A percentile compares a stretch with the other conserved stretches of the same genome.
Evolutionary conservation across 2,329 filamentous ascomycete species (phyloP).

Genomic region (Beauveria varroae): DNA sequence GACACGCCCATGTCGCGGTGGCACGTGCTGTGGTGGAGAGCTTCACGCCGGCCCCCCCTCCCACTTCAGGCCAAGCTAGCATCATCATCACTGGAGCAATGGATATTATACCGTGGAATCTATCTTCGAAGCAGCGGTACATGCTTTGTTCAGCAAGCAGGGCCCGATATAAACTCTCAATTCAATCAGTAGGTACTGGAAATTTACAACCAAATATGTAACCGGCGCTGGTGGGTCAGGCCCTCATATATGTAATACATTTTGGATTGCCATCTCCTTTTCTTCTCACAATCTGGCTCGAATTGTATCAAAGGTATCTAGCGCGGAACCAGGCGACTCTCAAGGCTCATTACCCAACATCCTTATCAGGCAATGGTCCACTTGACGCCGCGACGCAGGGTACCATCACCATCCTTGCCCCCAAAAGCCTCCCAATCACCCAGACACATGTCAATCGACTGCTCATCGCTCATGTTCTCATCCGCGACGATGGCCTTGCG

Average conservation of each 20-base stretch:
- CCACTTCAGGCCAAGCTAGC: not conserved
- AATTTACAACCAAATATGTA: no score
- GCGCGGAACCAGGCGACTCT: no score
- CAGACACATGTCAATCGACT: slow-evolving; percentile 14
- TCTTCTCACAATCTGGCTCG: slow-evolving; percentile 20
- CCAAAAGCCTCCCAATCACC: slow-evolving; percentile 12
- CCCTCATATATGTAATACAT: not conserved
- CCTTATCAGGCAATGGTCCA: slow-evolving; percentile 6
- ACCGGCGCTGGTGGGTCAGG: no score
- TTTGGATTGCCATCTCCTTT: slow-evolving; percentile 32
- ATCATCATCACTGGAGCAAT: not conserved
- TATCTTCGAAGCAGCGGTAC: no score
- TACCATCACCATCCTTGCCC: slow-evolving; percentile 11
- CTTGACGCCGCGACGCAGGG: slow-evolving; percentile 1
- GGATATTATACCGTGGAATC: no score
- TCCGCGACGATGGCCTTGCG: slow-evolving; percentile 14
- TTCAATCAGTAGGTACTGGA: no score
- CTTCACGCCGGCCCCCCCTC: not conserved
- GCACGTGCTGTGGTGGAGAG: slow-evolving; percentile 1
- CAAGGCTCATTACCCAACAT: no score
- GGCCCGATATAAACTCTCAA: no score
- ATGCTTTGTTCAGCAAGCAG: no score
- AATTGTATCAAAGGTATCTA: no score
- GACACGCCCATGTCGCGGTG: not conserved
- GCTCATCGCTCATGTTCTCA: slow-evolving; percentile 18